phyloP scores from a whole-genome alignment of 768 basidiomycete species.

The Macrolepiota albuminosa region DNA sequence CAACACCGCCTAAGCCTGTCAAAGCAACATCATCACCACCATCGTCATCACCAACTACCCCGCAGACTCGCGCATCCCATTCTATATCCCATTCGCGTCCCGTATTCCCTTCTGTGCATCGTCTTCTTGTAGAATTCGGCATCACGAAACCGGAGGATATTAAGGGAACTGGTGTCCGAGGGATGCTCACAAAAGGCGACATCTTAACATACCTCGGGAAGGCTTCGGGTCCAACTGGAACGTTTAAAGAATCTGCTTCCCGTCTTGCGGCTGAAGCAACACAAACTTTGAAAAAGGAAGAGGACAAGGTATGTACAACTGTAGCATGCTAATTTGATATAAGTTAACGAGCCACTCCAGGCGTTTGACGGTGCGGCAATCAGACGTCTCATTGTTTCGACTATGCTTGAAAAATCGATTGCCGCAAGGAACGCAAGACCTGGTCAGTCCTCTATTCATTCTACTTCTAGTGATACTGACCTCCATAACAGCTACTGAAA shows the following conservation, averaged over 20 bases:
- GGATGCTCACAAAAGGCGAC: slow-evolving; percentile 97
- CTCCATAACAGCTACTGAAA: slow-evolving; percentile 30
- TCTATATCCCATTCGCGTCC: slow-evolving; percentile 56
- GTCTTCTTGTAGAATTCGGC: slow-evolving; percentile 65
- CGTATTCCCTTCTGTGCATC: slow-evolving; percentile 87
- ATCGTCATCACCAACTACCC: slow-evolving; percentile 21
- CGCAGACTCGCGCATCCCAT: slow-evolving; percentile 28
- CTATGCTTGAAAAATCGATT: slow-evolving; percentile 49
- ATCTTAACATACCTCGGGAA: slow-evolving; percentile 83
- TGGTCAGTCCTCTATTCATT: slow-evolving; percentile 25
- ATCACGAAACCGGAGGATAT: slow-evolving; percentile 61
- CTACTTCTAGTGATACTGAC: slow-evolving; percentile 2
- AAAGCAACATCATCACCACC: slow-evolving; percentile 22
- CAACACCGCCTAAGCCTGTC: slow-evolving; percentile 25
- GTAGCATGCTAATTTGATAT: neutral
- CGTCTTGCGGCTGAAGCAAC: slow-evolving; percentile 24
- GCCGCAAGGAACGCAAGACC: slow-evolving; percentile 42
- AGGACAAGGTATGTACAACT: slow-evolving; percentile 22
- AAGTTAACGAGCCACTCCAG: slow-evolving; percentile 18
- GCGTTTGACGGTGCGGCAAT: slow-evolving; percentile 62
- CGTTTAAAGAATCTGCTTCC: slow-evolving; percentile 49
- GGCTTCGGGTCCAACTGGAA: slow-evolving; percentile 73
- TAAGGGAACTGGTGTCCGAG: slow-evolving; percentile 84
- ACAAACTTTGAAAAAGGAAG: slow-evolving; percentile 28
- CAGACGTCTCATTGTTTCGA: slow-evolving; percentile 61